Base-by-base conservation (phyloP, 768 basidiomycete species). In the Dentipellis sp. region DNA sequence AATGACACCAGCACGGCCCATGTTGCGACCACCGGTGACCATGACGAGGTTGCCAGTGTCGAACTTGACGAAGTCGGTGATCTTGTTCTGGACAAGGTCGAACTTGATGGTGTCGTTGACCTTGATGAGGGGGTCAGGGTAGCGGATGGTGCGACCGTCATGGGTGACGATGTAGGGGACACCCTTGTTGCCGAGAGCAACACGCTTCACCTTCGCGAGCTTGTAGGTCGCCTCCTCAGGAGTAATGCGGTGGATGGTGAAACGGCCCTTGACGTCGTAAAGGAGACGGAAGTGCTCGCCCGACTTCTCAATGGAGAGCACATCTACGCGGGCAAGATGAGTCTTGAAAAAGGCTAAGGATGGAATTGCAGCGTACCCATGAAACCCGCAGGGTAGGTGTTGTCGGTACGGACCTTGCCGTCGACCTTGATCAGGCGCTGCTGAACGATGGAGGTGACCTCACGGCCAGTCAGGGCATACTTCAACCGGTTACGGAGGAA, bases 261-360 rank as follows among this genome's bases (percentile, higher is more conserved):
- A 99, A 64, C 97, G 97, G 64, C 97, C 97, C 80, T 99, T 99
- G 75, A 98, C 86, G 71, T 98, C 97, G 81, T 98, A 98, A 45
- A 99, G 80, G 58, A 98, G 83, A 73, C 97, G 95, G 88, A 98
- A 99, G 80, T 98, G 88, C 75, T 99, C 97, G 75, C 88, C 91
- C 22, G 95, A 97, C 73, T 97, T 95, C 75, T 99, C 95, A 61
- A 99, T 90, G 58, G 91, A 84, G 71, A 99, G 81, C 62, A 97
- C 95, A 73, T 99, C 95, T 95, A 45, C 16, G 11, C 55, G 38
- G 46, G 16, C 4, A 48, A 37, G 52, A 48, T 58, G 19, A 21
- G 35, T 22, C 40, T 21, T 45, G 46, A 52, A 34, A 61, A 16
- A 39, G 16, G 2, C 14, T 4, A 19, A 21, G 34, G 35, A 36